These are phyloP conservation scores for Talaromyces sp. DNA, from an alignment of 2,329 filamentous ascomycete species.

Conservation along the genomic window DNA sequence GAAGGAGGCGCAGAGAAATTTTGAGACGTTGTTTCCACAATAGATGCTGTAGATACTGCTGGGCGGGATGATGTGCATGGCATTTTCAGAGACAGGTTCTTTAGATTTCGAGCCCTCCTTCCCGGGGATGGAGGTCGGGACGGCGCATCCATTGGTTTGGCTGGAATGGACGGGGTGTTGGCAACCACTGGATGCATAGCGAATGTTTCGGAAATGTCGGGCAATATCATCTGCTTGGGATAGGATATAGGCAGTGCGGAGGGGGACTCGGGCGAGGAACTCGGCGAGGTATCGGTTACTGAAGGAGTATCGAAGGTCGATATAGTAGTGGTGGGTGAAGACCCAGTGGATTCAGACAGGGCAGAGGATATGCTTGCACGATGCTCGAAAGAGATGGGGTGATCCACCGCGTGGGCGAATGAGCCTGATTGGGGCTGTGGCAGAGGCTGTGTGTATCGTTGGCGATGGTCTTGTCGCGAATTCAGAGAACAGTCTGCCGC, in stretches of 20 bases:
- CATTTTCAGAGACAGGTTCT: slow-evolving; percentile 60
- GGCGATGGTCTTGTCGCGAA: slow-evolving; percentile 22
- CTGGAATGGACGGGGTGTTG: slow-evolving; percentile 10
- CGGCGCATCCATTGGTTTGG: slow-evolving; percentile 11
- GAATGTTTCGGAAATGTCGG: slow-evolving; percentile 21
- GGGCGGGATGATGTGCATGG: slow-evolving; percentile 44
- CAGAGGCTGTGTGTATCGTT: slow-evolving; percentile 3
- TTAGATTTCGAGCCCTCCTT: slow-evolving; percentile 53
- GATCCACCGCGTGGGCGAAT: slow-evolving; percentile 4
- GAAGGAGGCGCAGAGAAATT: slow-evolving; percentile 49
- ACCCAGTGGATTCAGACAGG: slow-evolving; percentile 78
- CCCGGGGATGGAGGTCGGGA: slow-evolving; percentile 27
- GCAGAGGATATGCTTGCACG: slow-evolving; percentile 40
- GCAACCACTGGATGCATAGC: slow-evolving; percentile 16
- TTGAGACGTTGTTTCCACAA: slow-evolving; percentile 38
- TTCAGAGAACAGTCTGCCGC: slow-evolving; percentile 21
- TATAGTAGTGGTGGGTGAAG: slow-evolving; percentile 88
- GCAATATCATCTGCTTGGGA: slow-evolving; percentile 31
- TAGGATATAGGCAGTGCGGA: slow-evolving; percentile 59
- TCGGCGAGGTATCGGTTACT: slow-evolving; percentile 83
- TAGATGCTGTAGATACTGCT: slow-evolving; percentile 43
- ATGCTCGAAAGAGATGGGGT: slow-evolving; percentile 26
- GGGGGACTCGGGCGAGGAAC: slow-evolving; percentile 86
- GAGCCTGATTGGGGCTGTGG: slow-evolving; percentile 1
- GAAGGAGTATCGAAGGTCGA: slow-evolving; percentile 90